Evolutionary conservation across 495 filamentous ascomycete genomes (phyloP).

Genomic region (Jackrogersella minutella): DNA sequence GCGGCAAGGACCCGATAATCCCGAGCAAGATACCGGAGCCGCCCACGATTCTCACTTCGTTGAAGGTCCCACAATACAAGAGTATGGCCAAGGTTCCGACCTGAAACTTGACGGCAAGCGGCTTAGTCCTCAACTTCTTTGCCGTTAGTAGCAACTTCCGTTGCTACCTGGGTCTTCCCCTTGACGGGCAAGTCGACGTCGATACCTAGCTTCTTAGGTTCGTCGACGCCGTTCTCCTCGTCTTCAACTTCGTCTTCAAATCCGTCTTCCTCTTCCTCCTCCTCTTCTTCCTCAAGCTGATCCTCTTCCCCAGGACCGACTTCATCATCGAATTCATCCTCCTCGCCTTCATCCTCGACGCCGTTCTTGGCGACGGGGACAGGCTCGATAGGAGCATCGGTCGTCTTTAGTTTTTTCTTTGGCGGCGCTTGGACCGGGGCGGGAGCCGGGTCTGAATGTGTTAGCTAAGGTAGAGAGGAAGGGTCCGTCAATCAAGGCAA

Average conservation of each 20-base stretch:
- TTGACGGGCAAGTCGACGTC: constrained; percentile 47
- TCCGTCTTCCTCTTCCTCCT: constrained; percentile 49
- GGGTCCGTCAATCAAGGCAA: background rate
- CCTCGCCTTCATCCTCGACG: constrained; percentile 44
- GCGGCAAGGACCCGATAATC: background rate
- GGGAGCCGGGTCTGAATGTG: background rate
- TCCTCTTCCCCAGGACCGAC: constrained; percentile 40
- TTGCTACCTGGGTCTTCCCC: constrained; percentile 45
- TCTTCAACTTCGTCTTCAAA: constrained; percentile 48
- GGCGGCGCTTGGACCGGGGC: constrained; percentile 52
- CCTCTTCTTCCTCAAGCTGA: constrained; percentile 46
- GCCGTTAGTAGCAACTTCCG: constrained; percentile 28
- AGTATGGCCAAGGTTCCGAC: background rate
- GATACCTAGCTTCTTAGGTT: constrained; percentile 47
- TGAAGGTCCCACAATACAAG: background rate
- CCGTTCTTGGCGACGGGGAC: constrained; percentile 43
- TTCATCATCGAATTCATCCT: constrained; percentile 46
- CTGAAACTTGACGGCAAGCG: background rate
- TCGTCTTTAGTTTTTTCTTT: constrained; percentile 59
- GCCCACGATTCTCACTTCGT: background rate
- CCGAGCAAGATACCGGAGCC: background rate
- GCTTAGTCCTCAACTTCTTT: constrained; percentile 30
- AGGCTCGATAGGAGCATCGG: constrained; percentile 37
- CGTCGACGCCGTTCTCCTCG: constrained; percentile 42
- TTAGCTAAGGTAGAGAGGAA: constrained; percentile 21